These are phyloP conservation scores for Penicillium silybi DNA, from an alignment of 495 filamentous ascomycete species.

Conservation along the genomic window DNA sequence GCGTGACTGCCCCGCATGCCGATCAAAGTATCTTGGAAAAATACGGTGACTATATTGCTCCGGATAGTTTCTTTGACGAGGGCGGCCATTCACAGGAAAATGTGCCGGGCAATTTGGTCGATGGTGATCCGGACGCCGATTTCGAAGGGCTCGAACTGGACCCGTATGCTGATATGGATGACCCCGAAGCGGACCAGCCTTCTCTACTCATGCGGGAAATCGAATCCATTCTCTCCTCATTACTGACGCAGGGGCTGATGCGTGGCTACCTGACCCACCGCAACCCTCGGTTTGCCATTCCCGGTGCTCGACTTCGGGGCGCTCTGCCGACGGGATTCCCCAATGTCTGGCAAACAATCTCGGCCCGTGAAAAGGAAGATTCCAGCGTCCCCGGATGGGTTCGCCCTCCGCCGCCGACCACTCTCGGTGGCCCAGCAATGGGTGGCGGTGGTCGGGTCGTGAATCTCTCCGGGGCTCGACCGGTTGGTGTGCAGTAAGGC, in stretches of 20 bases:
- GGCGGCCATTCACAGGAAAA: conserved; percentile 31
- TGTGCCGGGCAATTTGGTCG: conserved; percentile 20
- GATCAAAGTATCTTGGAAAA: conserved; percentile 23
- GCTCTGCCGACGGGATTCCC: conserved; percentile 62
- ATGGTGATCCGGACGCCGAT: conserved; percentile 43
- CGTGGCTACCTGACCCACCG: conserved; percentile 81
- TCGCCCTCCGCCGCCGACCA: conserved; percentile 22
- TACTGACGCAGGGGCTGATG: conserved; percentile 79
- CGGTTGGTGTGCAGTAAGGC: conserved; percentile 43
- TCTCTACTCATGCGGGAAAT: conserved; percentile 59
- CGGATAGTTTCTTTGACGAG: conserved; percentile 34
- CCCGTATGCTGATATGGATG: conserved; percentile 28
- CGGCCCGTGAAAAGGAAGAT: conserved; percentile 36
- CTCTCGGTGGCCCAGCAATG: conserved; percentile 10
- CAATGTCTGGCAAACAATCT: conserved; percentile 56
- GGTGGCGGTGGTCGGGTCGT: conserved; percentile 46
- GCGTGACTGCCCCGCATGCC: background rate
- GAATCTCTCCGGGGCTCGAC: conserved; percentile 49
- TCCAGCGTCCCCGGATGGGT: conserved; percentile 56
- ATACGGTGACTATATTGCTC: conserved; percentile 37
- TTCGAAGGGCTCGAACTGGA: conserved; percentile 42
- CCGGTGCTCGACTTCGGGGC: conserved; percentile 65
- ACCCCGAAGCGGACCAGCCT: conserved; percentile 26
- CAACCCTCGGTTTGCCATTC: conserved; percentile 72
- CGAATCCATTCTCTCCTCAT: conserved; percentile 71